Conservation (phyloP, 1,284 basidiomycete genomes). For the Trametes pubescens region DNA sequence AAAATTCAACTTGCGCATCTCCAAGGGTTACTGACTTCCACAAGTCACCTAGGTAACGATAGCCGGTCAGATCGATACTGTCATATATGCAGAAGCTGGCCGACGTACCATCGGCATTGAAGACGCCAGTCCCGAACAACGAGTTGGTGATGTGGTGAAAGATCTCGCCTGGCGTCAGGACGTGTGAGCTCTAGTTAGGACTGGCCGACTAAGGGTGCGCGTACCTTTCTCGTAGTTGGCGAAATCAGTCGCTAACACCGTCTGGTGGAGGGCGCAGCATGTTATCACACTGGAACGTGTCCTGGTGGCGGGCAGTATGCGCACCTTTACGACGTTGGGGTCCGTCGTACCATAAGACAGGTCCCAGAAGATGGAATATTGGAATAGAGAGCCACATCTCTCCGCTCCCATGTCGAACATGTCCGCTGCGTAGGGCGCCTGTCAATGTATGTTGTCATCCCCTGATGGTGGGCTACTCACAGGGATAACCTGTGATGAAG, state of each 20-base stretch:
- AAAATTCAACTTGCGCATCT: neutral
- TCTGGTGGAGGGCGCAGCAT: constrained; percentile 31
- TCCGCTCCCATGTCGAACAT: constrained; percentile 27
- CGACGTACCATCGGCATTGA: constrained; percentile 53
- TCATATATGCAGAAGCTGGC: neutral
- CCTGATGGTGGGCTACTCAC: constrained; percentile 21
- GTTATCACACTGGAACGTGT: neutral
- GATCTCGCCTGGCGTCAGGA: constrained; percentile 7
- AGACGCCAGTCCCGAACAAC: constrained; percentile 55
- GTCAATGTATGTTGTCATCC: neutral
- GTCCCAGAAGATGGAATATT: constrained; percentile 45
- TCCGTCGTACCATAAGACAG: constrained; percentile 26
- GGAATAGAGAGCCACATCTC: constrained; percentile 34
- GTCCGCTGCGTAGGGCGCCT: constrained; percentile 19
- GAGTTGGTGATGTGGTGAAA: constrained; percentile 39
- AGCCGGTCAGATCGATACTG: neutral
- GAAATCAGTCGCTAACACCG: constrained; percentile 53
- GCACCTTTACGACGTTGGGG: constrained; percentile 31
- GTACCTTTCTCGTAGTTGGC: constrained; percentile 52
- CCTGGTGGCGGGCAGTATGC: neutral
- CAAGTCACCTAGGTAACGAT: constrained; percentile 43
- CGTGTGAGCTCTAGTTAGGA: no score
- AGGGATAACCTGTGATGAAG: constrained; percentile 31
- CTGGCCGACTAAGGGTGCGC: neutral
- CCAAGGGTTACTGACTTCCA: constrained; percentile 47